Conservation (phyloP, 768 basidiomycete species). For the Amylocystis lapponica region DNA sequence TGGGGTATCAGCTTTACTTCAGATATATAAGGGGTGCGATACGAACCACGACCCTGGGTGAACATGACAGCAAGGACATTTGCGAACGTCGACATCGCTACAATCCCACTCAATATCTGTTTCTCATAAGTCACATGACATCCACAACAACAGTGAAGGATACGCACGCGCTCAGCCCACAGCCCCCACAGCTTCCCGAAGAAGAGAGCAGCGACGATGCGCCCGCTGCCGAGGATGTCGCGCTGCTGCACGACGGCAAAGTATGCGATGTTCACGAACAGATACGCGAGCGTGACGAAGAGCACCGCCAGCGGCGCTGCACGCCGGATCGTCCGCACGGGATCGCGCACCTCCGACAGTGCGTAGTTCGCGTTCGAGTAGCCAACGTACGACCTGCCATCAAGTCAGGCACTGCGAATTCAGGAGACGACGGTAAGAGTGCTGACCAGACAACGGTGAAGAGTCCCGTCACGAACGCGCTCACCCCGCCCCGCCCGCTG, state of each 20-base stretch:
- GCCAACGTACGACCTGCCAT: slow-evolving; percentile 63
- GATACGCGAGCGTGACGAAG: slow-evolving; percentile 52
- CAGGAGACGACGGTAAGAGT: not conserved
- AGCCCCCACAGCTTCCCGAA: slow-evolving; percentile 70
- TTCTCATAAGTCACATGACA: not conserved
- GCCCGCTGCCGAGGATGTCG: slow-evolving; percentile 59
- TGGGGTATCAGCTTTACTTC: not conserved
- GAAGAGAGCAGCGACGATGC: slow-evolving; percentile 69
- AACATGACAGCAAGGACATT: slow-evolving; percentile 62
- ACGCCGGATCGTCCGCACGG: slow-evolving; percentile 62
- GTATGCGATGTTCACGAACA: slow-evolving; percentile 67
- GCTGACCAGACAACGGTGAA: slow-evolving; percentile 66
- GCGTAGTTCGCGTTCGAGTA: slow-evolving; percentile 75
- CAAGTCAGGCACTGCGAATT: not conserved
- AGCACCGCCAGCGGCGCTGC: slow-evolving; percentile 65
- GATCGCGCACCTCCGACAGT: slow-evolving; percentile 64
- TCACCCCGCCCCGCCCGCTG: slow-evolving; percentile 41
- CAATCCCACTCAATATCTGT: slow-evolving; percentile 54
- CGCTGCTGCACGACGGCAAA: slow-evolving; percentile 67
- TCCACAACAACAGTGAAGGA: not conserved
- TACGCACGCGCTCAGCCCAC: slow-evolving; percentile 47
- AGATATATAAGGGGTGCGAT: slow-evolving; percentile 2
- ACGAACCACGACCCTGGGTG: slow-evolving; percentile 56
- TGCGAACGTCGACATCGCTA: slow-evolving; percentile 60
- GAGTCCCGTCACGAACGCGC: slow-evolving; percentile 57